phyloP scores from a whole-genome alignment of 108 stramenopile species.

The Epithemia pelagica region DNA sequence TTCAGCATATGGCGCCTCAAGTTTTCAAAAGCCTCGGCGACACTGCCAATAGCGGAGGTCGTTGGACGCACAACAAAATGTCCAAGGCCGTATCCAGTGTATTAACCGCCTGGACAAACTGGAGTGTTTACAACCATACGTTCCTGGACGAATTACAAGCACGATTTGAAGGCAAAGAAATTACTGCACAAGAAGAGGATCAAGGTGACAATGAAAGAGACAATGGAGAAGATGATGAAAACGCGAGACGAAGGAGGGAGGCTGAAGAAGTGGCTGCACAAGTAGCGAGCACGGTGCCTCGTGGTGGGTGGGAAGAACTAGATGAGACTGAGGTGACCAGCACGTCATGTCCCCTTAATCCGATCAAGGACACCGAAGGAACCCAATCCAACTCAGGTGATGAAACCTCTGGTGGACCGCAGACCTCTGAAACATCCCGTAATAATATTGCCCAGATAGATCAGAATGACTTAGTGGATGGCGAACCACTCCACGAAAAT shows the following conservation, averaged over 20 bases:
- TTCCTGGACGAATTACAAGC: constrained; percentile 71
- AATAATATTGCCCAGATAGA: background rate
- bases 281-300: constrained; percentile 8
- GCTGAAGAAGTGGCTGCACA: background rate
- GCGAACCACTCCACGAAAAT: constrained; percentile 1
- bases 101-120: constrained; percentile 77
- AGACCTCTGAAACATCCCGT: constrained; percentile 2
- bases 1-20: constrained; percentile 76
- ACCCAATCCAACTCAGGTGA: background rate
- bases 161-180: constrained; percentile 62
- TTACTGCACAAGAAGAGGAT: constrained; percentile 2
- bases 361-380: background rate
- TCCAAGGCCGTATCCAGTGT: constrained; percentile 57
- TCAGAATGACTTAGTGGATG: constrained; percentile 3
- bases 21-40: constrained; percentile 63
- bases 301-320: constrained; percentile 33
- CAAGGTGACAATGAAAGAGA: background rate
- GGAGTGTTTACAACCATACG: constrained; percentile 71
- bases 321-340: constrained; percentile 7
- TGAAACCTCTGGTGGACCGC: constrained; percentile 2
- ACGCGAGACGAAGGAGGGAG: constrained; percentile 11
- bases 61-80: constrained; percentile 70
- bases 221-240: background rate
- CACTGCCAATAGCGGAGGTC: constrained; percentile 44
- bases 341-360: background rate